A percentile compares a stretch with the other conserved stretches of the same genome.
Evolutionary conservation across 371 early-diverging fungal species (phyloP).

Genomic region (Phascolomyces articulosus): DNA sequence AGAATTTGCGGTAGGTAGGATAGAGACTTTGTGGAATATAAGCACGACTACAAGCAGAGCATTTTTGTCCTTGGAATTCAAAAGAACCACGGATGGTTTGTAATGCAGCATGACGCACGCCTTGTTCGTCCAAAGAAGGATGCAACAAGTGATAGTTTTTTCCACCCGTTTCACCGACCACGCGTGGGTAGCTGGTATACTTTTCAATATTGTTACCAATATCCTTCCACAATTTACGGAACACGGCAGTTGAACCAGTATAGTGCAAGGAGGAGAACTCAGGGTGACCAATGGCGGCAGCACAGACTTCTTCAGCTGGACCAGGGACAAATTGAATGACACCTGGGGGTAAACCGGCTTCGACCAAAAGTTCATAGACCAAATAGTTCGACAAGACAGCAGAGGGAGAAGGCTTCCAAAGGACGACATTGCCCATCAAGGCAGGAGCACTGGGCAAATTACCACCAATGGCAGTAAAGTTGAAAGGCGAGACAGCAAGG

Average conservation of each 20-base stretch:
- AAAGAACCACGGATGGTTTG: constrained; percentile 94
- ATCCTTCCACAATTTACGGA: constrained; percentile 92
- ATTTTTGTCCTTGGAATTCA: constrained; percentile 98
- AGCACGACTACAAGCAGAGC: constrained; percentile 91
- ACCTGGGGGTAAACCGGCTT: constrained; percentile 97
- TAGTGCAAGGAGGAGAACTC: constrained; percentile 97
- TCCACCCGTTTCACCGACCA: constrained; percentile 98
- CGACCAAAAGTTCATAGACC: constrained; percentile 86
- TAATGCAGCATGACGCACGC: constrained; percentile 58
- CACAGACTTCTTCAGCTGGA: constrained; percentile 77
- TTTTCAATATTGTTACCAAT: constrained; percentile 89
- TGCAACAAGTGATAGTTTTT: constrained; percentile 98
- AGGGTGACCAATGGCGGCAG: constrained; percentile 78
- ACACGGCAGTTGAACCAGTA: constrained; percentile 94
- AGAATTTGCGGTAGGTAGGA: constrained; percentile 71
- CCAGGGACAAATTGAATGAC: constrained; percentile 98
- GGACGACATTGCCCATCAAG: constrained; percentile 95
- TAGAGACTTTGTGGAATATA: constrained; percentile 89
- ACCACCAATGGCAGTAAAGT: constrained; percentile 99
- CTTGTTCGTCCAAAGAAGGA: constrained; percentile 62
- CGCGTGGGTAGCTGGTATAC: constrained; percentile 94
- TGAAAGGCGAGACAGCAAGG: constrained; percentile 97
- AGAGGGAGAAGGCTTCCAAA: constrained; percentile 97
- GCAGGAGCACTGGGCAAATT: constrained; percentile 95
- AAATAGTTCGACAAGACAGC: constrained; percentile 93